phyloP scores from a whole-genome alignment of 164 flowering plant species.

The Brasenia schreberi region DNA sequence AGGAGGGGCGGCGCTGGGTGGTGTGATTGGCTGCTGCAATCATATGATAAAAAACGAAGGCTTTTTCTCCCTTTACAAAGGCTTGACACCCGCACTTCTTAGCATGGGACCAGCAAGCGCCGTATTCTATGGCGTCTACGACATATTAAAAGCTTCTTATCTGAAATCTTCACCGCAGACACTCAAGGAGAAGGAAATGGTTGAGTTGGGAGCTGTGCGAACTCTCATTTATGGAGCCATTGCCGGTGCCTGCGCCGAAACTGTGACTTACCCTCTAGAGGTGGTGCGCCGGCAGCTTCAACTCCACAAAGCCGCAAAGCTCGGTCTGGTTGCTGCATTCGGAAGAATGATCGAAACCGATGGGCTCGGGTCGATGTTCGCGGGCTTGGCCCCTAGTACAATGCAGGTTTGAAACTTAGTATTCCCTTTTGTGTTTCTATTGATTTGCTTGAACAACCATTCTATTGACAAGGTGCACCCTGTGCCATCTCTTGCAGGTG shows the following conservation, averaged over 20 bases:
- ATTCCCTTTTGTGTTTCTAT: background rate
- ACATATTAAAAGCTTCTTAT: conserved; percentile 9
- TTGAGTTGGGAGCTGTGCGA: conserved; percentile 4
- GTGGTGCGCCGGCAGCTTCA: conserved; percentile 13
- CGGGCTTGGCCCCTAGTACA: conserved; percentile 9
- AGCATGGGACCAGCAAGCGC: conserved; percentile 12
- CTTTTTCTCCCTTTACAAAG: conserved; percentile 11
- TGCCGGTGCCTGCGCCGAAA: conserved; percentile 9
- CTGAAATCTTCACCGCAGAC: background rate
- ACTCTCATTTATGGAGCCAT: conserved; percentile 8
- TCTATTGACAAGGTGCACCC: background rate
- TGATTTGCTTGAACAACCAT: background rate
- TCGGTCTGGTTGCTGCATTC: conserved; percentile 5
- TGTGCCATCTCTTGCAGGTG: conserved; percentile 5
- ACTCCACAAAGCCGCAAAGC: conserved; percentile 2
- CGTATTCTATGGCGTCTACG: conserved; percentile 7
- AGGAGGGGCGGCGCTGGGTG: conserved; percentile 10
- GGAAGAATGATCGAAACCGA: conserved; percentile 6
- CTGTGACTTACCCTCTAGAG: conserved; percentile 11
- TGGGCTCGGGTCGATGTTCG: conserved; percentile 8
- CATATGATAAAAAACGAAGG: conserved; percentile 11
- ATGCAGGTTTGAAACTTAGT: conserved; percentile 8
- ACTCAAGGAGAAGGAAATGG: background rate
- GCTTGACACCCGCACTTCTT: conserved; percentile 11
- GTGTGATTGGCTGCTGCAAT: conserved; percentile 5